phyloP scores from a whole-genome alignment of 2,329 filamentous ascomycete genomes.

The Iodosphaeria phyllophila region DNA sequence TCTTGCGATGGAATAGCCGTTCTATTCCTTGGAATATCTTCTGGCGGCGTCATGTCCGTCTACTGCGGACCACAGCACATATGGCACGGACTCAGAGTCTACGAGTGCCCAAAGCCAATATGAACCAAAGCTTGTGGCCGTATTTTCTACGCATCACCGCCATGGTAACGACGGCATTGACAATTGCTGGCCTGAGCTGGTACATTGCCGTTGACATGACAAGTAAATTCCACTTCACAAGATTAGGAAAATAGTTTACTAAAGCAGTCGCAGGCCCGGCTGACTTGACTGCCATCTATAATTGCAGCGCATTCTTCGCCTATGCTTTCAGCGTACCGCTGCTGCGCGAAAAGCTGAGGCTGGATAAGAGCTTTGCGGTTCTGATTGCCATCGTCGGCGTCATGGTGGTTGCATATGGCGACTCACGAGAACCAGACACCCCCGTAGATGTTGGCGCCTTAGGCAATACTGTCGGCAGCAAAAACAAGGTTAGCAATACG shows the following conservation, averaged over 20 bases:
- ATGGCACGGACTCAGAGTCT: constrained; percentile 75
- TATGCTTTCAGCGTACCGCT: constrained; percentile 92
- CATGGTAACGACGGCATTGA: constrained; percentile 69
- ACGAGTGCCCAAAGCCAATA: constrained; percentile 32
- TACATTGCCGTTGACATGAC: constrained; percentile 90
- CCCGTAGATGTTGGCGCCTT: too few species aligned
- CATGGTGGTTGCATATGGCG: constrained; percentile 88
- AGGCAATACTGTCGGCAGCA: too few species aligned
- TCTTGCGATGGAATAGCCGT: constrained; percentile 60
- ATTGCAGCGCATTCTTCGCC: constrained; percentile 96
- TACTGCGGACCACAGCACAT: constrained; percentile 37
- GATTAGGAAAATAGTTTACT: too few species aligned
- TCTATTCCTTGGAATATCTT: constrained; percentile 71
- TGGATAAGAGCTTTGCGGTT: constrained; percentile 76
- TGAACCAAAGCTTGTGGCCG: constrained; percentile 23
- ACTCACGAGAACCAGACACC: constrained; percentile 32
- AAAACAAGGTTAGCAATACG: too few species aligned
- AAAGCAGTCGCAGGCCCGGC: too few species aligned
- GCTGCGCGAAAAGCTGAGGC: constrained; percentile 63
- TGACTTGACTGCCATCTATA: constrained; percentile 95
- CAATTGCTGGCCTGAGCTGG: constrained; percentile 83
- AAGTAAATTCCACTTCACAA: too few species aligned
- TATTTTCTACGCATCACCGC: constrained; percentile 70
- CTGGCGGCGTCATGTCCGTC: constrained; percentile 46
- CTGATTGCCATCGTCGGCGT: constrained; percentile 76